These are phyloP conservation scores for Phytophthora meadii DNA, from an alignment of 352 stramenopile genomes.

Conservation along the genomic window DNA sequence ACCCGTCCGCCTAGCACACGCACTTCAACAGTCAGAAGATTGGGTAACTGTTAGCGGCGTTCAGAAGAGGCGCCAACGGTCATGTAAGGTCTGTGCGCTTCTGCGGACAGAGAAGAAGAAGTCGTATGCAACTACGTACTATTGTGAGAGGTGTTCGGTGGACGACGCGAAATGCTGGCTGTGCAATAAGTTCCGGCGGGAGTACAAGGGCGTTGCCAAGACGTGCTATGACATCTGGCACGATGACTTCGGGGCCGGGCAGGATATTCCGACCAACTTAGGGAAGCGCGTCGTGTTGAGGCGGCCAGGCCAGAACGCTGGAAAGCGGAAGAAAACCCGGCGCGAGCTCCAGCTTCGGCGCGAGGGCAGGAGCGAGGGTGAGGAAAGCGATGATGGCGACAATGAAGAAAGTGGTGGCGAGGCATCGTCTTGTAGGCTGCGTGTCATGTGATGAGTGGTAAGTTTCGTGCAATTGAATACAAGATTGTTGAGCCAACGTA, in stretches of 20 bases:
- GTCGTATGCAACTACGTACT: neutral
- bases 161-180: neutral
- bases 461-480: neutral
- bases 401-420: no score
- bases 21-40: neutral
- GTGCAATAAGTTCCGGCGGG: neutral
- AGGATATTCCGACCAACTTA: neutral
- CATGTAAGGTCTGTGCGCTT: neutral
- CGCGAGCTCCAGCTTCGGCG: neutral
- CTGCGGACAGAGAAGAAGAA: neutral
- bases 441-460: constrained; percentile 1
- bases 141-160: neutral
- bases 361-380: neutral
- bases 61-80: neutral
- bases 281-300: neutral
- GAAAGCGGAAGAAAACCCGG: neutral
- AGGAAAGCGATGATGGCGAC: neutral
- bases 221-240: neutral
- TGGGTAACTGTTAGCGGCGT: neutral
- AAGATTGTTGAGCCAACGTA: neutral
- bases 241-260: neutral
- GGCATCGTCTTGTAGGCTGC: neutral
- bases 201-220: neutral
- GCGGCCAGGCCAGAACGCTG: neutral
- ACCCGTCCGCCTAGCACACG: neutral